Evolutionary conservation across 495 filamentous ascomycete species (phyloP), one percentile per base, ranked within the genome.

Genomic region (Penicillium roqueforti): DNA sequence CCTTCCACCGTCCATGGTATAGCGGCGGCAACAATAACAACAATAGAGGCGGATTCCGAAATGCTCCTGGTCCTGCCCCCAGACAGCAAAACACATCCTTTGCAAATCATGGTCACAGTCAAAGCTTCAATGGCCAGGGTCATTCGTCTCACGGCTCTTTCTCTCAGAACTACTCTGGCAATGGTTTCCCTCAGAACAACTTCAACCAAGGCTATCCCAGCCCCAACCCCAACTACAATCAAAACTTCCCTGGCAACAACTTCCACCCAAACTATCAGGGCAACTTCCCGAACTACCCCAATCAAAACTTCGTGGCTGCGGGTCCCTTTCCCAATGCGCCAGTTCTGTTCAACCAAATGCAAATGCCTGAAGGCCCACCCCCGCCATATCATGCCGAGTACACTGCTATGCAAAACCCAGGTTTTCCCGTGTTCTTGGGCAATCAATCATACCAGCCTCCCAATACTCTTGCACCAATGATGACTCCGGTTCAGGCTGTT

Each of bases 191-290:
- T 23, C 49, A 29, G 28, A n/a, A 6, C 19, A 32, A 43, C 19
- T 44, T 44, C 47, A 39, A 39, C 9, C 50, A 43, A 4, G 50
- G 50, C 14, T 44, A 43, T 44, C 47, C 32, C 20, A 52, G 37
- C 38, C 34, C 34, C 20, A 52, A 44, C 38, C 34, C 34, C 23
- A 40, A 26, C 22, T 19, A 26, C 46, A 16, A n/a, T 50, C 34
- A 19, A 4, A 10, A 6, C 22, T 50, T 28, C 29, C 29, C 28
- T n/a, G 25, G 14, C 19, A 44, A 46, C n/a, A n/a, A n/a, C n/a
- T n/a, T n/a, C n/a, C n/a, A n/a, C n/a, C n/a, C n/a, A n/a, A n/a
- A n/a, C n/a, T n/a, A n/a, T n/a, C n/a, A n/a, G n/a, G n/a, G n/a
- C n/a, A n/a, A n/a, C n/a, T n/a, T n/a, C n/a, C n/a, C 22, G 3